Conservation (phyloP, 345 rosid genomes). For the Populus alba region DNA sequence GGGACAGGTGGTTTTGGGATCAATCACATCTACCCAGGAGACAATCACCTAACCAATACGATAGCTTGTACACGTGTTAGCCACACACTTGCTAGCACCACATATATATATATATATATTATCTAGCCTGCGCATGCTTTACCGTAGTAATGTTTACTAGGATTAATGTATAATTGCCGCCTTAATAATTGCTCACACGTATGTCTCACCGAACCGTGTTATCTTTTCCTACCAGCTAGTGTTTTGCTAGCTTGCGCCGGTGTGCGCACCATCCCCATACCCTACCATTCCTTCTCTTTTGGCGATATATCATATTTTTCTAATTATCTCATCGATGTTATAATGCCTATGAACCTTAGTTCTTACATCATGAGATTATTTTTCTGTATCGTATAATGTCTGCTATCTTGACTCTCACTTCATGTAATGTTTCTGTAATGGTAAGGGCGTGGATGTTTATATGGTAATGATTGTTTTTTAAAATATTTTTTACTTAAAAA, state of each 20-base stretch:
- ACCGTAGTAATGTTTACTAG: background rate
- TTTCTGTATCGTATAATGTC: too few species aligned
- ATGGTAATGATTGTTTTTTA: too few species aligned
- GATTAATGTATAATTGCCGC: background rate
- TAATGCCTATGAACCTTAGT: too few species aligned
- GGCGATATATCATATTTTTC: background rate
- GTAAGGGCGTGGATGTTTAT: too few species aligned
- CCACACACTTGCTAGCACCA: background rate
- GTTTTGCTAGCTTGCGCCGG: conserved; percentile 27
- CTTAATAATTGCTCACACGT: background rate
- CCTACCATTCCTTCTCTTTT: background rate
- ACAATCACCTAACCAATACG: background rate
- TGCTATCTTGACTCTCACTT: too few species aligned
- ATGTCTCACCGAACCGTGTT: conserved; percentile 30
- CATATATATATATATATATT: background rate
- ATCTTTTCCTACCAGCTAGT: conserved; percentile 15
- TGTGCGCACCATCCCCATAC: conserved; percentile 1
- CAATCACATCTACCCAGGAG: background rate
- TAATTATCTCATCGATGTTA: background rate
- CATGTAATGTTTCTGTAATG: too few species aligned
- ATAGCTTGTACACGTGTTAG: background rate
- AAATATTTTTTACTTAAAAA: too few species aligned
- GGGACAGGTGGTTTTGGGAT: background rate
- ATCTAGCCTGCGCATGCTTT: background rate
- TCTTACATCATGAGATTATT: too few species aligned